Conservation (phyloP, 179 eudicot genomes). For the Patellifolia procumbens region DNA sequence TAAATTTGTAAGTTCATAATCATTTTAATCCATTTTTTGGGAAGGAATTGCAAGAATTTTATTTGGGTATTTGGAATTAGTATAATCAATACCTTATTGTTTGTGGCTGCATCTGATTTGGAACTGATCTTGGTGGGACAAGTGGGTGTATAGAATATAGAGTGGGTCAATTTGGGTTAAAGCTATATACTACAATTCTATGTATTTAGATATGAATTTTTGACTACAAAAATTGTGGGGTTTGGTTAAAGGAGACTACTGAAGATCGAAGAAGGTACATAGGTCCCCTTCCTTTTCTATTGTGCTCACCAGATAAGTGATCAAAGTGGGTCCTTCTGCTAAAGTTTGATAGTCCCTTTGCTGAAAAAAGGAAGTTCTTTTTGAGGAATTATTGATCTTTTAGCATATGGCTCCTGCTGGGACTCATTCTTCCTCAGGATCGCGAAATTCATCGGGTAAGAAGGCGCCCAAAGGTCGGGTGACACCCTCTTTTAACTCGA, state of each 20-base stretch:
- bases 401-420: slow-evolving; percentile 44
- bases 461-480: slow-evolving; percentile 42
- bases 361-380: slow-evolving; percentile 38
- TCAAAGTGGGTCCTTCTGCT: slow-evolving; percentile 44
- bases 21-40: slow-evolving; percentile 9
- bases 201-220: slow-evolving; percentile 3
- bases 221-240: slow-evolving; percentile 29
- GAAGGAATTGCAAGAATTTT: slow-evolving; percentile 1
- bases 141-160: slow-evolving; percentile 5
- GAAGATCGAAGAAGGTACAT: slow-evolving; percentile 25
- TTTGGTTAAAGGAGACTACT: slow-evolving; percentile 23
- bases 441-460: slow-evolving; percentile 34
- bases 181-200: slow-evolving; percentile 9
- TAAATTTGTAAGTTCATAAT: slow-evolving; percentile 17
- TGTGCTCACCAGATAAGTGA: slow-evolving; percentile 53
- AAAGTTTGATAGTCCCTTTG: slow-evolving; percentile 51
- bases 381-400: slow-evolving; percentile 40
- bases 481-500: slow-evolving; percentile 55
- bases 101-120: slow-evolving; percentile 29
- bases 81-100: slow-evolving; percentile 12
- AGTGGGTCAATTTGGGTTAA: slow-evolving; percentile 22
- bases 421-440: slow-evolving; percentile 36
- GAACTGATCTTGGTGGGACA: slow-evolving; percentile 26
- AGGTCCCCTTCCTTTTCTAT: slow-evolving; percentile 51
- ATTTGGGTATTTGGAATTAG: slow-evolving; percentile 26